phyloP scores from a whole-genome alignment of 1,284 basidiomycete species.

The Cerioporus squamosus region DNA sequence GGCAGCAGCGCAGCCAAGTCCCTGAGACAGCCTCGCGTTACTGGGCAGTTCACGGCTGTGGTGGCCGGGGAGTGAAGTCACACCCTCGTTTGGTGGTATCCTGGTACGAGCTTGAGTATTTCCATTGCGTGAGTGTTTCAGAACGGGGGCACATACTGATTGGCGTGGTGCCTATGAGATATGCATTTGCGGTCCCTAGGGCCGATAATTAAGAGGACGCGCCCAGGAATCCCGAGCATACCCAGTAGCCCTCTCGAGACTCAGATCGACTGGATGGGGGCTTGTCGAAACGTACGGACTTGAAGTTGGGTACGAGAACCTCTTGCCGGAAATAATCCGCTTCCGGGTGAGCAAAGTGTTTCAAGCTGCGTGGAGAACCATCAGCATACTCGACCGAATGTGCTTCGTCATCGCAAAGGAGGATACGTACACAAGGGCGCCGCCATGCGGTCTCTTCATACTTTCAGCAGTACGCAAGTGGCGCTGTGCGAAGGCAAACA shows the following conservation, averaged over 20 bases:
- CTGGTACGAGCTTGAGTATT: no score
- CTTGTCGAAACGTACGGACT: conserved; percentile 61
- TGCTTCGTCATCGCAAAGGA: not conserved
- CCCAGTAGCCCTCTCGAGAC: conserved; percentile 76
- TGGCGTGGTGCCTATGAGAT: not conserved
- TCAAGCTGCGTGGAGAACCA: conserved; percentile 51
- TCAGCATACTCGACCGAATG: conserved; percentile 1
- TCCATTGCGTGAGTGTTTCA: no score
- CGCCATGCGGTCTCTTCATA: conserved; percentile 49
- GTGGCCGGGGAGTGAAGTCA: no score
- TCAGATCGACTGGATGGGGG: conserved; percentile 69
- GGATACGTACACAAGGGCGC: conserved; percentile 65
- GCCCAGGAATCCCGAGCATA: conserved; percentile 67
- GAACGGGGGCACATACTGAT: no score
- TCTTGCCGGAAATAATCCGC: conserved; percentile 57
- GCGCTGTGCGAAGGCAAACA: conserved; percentile 60
- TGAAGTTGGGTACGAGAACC: conserved; percentile 60
- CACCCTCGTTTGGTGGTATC: no score
- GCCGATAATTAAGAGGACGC: not conserved
- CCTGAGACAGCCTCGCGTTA: no score
- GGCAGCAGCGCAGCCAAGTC: no score
- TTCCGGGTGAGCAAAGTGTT: conserved; percentile 73
- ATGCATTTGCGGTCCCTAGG: not conserved
- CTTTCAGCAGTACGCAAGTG: conserved; percentile 54
- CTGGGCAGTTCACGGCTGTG: no score